Evolutionary conservation across 805 yeast species (phyloP), one percentile per base, ranked within the genome.

Genomic region (Ogataea neopini): DNA sequence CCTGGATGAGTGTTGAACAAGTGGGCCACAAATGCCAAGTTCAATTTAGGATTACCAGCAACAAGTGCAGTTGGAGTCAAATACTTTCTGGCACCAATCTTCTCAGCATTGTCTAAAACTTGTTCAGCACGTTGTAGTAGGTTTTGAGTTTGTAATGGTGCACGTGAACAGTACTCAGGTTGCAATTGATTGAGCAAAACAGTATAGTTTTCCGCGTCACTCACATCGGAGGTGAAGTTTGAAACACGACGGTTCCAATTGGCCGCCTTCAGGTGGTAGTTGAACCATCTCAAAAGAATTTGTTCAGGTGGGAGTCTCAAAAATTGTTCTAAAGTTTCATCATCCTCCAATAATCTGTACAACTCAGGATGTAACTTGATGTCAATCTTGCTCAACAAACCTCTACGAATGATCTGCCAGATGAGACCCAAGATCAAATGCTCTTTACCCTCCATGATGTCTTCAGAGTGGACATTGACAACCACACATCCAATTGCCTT

Each of bases 401-500:
- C 99, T 70, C 97, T 85, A 72, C 99, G 85, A 59, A 94, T 94
- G 61, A 94, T 88, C 74, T 94, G 99, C 98, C 98, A 91, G 57
- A 91, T 85, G 55, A 91, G 75, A 47, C 98, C 98, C 54, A 92
- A 71, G 49, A 91, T 86, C 66, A 91, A 78, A 68, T 91, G 96
- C 63, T 89, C 95, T 59, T 87, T 91, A 59, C 97, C 97, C 61
- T 90, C 97, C 53, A 88, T 61, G 45, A 91, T 88, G 66, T 90
- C 97, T 65, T 90, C 97, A 13, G 97, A 87, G 60, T 92, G 98
- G 43, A 94, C 98, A 64, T 94, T 94, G 43, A 94, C 98, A 42
- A 94, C 98, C 48, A 94, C 87, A 76, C 97, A 92, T 17, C 99
- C 99, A 70, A 94, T 94, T 44, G 98, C 99, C 72, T 94, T 94